Conservation (phyloP, 176 grass and related monocot genomes). For the Rhynchospora tenuis region DNA sequence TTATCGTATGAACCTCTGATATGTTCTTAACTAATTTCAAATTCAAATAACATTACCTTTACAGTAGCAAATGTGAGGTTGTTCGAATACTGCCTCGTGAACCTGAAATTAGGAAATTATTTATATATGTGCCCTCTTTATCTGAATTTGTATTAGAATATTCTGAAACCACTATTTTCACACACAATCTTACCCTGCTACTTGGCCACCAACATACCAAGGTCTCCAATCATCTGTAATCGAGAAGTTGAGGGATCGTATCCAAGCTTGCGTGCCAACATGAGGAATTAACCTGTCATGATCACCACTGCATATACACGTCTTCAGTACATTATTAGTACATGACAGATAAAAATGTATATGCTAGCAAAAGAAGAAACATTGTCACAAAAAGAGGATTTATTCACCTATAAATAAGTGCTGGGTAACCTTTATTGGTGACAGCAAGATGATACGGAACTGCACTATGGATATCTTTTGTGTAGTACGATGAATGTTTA, state of each 20-base stretch:
- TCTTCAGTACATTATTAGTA: neutral
- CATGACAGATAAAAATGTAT: neutral
- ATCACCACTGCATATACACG: slow-evolving; percentile 51
- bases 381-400: neutral
- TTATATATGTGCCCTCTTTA: neutral
- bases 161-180: neutral
- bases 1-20: neutral
- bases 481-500: neutral
- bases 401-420: slow-evolving; percentile 44
- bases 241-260: slow-evolving; percentile 48
- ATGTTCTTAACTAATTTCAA: neutral
- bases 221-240: slow-evolving; percentile 49
- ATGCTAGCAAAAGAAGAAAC: neutral
- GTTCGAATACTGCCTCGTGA: slow-evolving; percentile 49
- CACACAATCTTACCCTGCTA: slow-evolving; percentile 47
- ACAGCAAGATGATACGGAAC: slow-evolving; percentile 34
- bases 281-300: slow-evolving; percentile 36
- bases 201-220: slow-evolving; percentile 50
- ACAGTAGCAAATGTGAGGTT: slow-evolving; percentile 87
- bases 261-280: slow-evolving; percentile 52
- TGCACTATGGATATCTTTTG: slow-evolving; percentile 26
- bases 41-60: slow-evolving; percentile 32
- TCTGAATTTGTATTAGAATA: neutral
- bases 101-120: slow-evolving; percentile 19
- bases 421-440: slow-evolving; percentile 47